Percentiles rank a stretch among this genome's conserved stretches.
Evolutionary conservation across 345 rosid species (phyloP).

Genomic region (Chamaenerion angustifolium): DNA sequence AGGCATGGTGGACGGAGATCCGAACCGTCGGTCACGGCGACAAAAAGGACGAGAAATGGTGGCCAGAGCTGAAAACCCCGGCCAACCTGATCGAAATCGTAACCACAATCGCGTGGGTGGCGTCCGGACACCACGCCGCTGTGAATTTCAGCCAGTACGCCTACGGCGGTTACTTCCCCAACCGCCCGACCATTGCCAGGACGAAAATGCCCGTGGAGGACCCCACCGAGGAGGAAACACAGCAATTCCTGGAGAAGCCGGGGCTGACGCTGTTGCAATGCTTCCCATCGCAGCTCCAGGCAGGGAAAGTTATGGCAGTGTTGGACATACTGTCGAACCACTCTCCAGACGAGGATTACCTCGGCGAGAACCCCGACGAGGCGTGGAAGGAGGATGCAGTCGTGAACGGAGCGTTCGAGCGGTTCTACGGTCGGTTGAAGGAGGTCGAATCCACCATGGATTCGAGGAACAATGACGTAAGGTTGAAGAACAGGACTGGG

Average conservation of each 20-base stretch:
- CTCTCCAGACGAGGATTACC: constrained; percentile 40
- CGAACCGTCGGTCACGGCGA: constrained; percentile 36
- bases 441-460: constrained; percentile 26
- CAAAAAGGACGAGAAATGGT: constrained; percentile 37
- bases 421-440: constrained; percentile 19
- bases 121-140: constrained; percentile 21
- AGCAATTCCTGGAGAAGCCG: constrained; percentile 22
- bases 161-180: constrained; percentile 36
- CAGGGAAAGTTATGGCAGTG: constrained; percentile 21
- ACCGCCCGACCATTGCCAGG: constrained; percentile 32
- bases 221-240: constrained; percentile 17
- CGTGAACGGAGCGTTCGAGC: constrained; percentile 25
- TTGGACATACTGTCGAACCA: constrained; percentile 26
- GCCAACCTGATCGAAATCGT: constrained; percentile 19
- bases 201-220: constrained; percentile 31
- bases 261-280: constrained; percentile 16
- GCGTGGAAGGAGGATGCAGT: constrained; percentile 19
- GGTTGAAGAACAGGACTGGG: constrained; percentile 25
- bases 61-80: constrained; percentile 26
- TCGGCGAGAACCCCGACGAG: constrained; percentile 20
- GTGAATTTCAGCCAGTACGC: constrained; percentile 29
- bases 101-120: constrained; percentile 30
- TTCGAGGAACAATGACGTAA: constrained; percentile 15
- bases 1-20: constrained; percentile 44
- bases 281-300: constrained; percentile 21